Evolutionary conservation across 2,329 filamentous ascomycete species (phyloP).

Genomic region (Shiraia sp.): DNA sequence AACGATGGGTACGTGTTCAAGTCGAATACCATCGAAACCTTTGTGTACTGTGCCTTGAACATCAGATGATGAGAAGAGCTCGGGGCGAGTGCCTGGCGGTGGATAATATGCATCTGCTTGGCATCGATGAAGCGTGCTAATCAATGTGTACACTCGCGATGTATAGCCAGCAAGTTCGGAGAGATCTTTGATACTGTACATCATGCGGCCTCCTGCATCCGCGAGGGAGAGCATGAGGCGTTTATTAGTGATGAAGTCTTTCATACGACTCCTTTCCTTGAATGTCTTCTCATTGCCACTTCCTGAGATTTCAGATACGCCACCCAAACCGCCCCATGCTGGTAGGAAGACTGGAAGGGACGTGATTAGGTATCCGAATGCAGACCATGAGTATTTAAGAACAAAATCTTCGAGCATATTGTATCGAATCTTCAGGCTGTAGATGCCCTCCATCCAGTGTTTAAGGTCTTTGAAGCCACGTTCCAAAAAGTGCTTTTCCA

Average conservation of each 20-base stretch:
- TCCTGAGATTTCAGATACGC: conserved; percentile 65
- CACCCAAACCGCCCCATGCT: conserved; percentile 85
- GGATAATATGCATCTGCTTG: conserved; percentile 87
- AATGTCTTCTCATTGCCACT: conserved; percentile 55
- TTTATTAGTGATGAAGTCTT: conserved; percentile 99
- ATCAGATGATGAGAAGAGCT: conserved; percentile 87
- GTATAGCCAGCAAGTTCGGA: conserved; percentile 96
- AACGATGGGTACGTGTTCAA: conserved; percentile 91
- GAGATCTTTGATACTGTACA: conserved; percentile 99
- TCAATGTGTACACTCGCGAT: conserved; percentile 91
- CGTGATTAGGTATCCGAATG: conserved; percentile 91
- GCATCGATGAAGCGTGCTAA: conserved; percentile 90
- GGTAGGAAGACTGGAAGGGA: conserved; percentile 93
- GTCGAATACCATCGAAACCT: conserved; percentile 89
- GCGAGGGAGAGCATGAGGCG: conserved; percentile 95
- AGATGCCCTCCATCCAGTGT: conserved; percentile 97
- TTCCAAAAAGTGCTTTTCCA: conserved; percentile 91
- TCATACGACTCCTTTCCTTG: conserved; percentile 85
- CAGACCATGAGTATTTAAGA: conserved; percentile 97
- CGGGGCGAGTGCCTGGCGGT: conserved; percentile 66
- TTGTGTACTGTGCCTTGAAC: conserved; percentile 92
- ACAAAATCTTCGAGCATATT: conserved; percentile 99
- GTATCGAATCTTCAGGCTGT: conserved; percentile 95
- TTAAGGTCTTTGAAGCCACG: conserved; percentile 91
- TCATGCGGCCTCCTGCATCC: conserved; percentile 95